phyloP scores from a whole-genome alignment of 2,329 filamentous ascomycete species.

The Talaromyces albobiverticillius region DNA sequence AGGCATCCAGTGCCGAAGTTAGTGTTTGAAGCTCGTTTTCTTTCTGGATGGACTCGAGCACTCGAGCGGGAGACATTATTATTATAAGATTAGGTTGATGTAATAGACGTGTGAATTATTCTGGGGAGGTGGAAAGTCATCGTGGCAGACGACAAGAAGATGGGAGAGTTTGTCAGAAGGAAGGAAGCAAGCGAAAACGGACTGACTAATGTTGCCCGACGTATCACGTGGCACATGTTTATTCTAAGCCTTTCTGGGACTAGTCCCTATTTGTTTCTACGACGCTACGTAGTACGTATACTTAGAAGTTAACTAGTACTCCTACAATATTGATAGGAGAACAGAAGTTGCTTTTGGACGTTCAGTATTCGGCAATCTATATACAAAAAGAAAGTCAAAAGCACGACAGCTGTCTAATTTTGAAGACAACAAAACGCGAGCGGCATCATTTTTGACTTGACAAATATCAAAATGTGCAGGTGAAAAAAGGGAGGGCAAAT shows the following conservation, averaged over 20 bases:
- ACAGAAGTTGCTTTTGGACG: not conserved
- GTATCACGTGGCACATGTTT: no score
- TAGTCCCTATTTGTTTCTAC: no score
- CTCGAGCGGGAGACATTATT: constrained; percentile 32
- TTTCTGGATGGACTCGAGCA: constrained; percentile 28
- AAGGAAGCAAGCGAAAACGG: no score
- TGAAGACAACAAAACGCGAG: not conserved
- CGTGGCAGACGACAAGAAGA: not conserved
- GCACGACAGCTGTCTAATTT: constrained; percentile 1
- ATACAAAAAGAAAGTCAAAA: constrained; percentile 3
- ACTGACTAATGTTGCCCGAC: no score
- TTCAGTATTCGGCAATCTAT: constrained; percentile 7
- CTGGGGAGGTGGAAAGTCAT: not conserved
- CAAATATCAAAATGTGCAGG: not conserved
- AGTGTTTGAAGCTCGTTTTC: constrained; percentile 36
- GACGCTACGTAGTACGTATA: no score
- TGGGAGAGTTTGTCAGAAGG: no score
- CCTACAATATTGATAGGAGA: no score
- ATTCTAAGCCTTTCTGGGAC: no score
- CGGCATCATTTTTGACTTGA: constrained; percentile 1
- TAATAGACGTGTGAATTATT: not conserved
- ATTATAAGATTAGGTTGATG: not conserved
- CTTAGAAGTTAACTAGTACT: no score
- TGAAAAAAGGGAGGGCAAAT: not conserved
- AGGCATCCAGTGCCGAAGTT: constrained; percentile 40